phyloP scores from a whole-genome alignment of 805 yeast genomes.

The Barnettozyma wickerhamii region DNA sequence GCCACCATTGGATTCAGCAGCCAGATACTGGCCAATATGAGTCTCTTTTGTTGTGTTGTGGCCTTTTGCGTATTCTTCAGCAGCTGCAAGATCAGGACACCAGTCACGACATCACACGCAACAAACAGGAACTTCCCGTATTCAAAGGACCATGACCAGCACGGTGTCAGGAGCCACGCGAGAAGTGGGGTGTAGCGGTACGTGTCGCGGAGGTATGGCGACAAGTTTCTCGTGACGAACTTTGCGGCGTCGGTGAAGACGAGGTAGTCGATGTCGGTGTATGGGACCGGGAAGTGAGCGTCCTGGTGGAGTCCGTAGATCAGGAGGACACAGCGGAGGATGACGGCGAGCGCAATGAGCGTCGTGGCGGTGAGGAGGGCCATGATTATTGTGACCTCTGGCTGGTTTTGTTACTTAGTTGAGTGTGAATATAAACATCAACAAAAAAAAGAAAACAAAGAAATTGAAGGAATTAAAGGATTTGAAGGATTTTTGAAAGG shows the following conservation, averaged over 20 bases:
- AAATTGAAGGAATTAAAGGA: too few relatives aligned
- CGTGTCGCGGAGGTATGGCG: constrained; percentile 85
- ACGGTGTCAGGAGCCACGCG: constrained; percentile 79
- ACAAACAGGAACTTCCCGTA: constrained; percentile 82
- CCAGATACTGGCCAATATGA: constrained; percentile 64
- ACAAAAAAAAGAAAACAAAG: not conserved
- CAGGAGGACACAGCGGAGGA: constrained; percentile 59
- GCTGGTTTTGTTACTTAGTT: too few relatives aligned
- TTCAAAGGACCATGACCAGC: constrained; percentile 46
- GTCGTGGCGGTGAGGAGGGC: constrained; percentile 3
- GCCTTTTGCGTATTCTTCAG: constrained; percentile 25
- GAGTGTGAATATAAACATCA: not conserved
- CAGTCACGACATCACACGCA: constrained; percentile 76
- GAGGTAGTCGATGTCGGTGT: constrained; percentile 91
- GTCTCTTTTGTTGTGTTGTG: constrained; percentile 25
- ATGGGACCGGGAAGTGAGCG: constrained; percentile 67
- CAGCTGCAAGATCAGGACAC: constrained; percentile 46
- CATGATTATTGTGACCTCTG: too few relatives aligned
- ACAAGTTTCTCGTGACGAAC: constrained; percentile 47
- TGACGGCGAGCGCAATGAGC: constrained; percentile 19
- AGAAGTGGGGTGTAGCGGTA: constrained; percentile 90
- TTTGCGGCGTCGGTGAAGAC: constrained; percentile 92
- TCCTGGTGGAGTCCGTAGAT: constrained; percentile 86
- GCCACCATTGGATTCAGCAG: constrained; percentile 91
- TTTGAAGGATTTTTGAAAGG: too few relatives aligned